A percentile compares a stretch with the other conserved stretches of the same genome.
Evolutionary conservation across 768 basidiomycete species (phyloP).

Genomic region (Russula brevipes): DNA sequence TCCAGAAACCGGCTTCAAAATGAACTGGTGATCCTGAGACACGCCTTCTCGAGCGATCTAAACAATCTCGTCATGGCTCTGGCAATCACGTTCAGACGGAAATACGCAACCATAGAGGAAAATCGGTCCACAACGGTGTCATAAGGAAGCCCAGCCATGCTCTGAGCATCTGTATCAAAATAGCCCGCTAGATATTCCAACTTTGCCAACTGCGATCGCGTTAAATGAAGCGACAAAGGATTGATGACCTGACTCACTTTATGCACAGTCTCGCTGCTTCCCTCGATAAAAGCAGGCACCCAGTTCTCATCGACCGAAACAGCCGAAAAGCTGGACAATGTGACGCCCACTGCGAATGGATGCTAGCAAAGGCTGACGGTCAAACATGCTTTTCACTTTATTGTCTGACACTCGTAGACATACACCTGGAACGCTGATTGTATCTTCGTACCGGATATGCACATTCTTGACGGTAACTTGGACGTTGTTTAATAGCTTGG

Average conservation of each 20-base stretch:
- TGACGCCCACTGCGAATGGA: slow-evolving; percentile 89
- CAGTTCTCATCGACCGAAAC: slow-evolving; percentile 85
- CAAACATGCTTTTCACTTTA: not conserved
- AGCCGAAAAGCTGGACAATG: slow-evolving; percentile 81
- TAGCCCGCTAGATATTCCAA: slow-evolving; percentile 86
- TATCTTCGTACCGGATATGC: slow-evolving; percentile 95
- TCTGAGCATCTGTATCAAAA: slow-evolving; percentile 88
- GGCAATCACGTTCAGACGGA: not conserved
- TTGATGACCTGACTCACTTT: slow-evolving; percentile 51
- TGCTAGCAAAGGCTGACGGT: slow-evolving; percentile 49
- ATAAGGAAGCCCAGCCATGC: slow-evolving; percentile 63
- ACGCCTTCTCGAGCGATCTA: slow-evolving; percentile 50
- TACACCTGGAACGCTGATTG: slow-evolving; percentile 87
- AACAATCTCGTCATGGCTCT: slow-evolving; percentile 2
- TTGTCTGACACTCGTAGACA: slow-evolving; percentile 30
- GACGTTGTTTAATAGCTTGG: slow-evolving; percentile 91
- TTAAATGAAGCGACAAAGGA: not conserved
- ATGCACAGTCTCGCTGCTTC: slow-evolving; percentile 78
- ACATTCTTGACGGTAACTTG: slow-evolving; percentile 96
- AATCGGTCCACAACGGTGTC: slow-evolving; percentile 69
- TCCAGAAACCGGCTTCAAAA: slow-evolving; percentile 92
- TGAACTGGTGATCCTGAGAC: slow-evolving; percentile 73
- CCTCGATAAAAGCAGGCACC: slow-evolving; percentile 90
- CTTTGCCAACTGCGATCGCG: slow-evolving; percentile 60
- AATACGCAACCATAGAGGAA: slow-evolving; percentile 53